Evolutionary conservation across 805 yeast species (phyloP), one percentile per base, ranked within the genome.

Genomic region (Saccharomycopsis babjevae): DNA sequence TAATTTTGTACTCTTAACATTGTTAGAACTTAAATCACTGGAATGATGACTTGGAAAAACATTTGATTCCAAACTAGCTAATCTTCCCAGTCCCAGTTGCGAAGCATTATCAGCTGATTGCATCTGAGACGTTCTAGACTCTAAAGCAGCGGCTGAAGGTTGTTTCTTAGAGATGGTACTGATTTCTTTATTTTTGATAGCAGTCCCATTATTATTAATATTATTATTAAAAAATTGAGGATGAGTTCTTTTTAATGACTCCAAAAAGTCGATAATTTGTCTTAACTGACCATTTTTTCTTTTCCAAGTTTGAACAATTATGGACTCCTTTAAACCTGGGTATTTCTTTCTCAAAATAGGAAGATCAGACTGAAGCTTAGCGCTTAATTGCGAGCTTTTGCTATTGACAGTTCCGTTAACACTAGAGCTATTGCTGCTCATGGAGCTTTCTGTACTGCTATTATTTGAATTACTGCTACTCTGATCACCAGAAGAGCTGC

Each of bases 271-370:
- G 11, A 72, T 67, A 1, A 76, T 71, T 46, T 71, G 74, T 59
- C 74, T 62, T 7, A 74, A 60, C 16, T 72, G 67, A 1, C 71
- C 70, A 50, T 72, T 68, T 50, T 61, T 65, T 0, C 64, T 64
- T 59, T 70, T 73, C 57, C 72, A 66, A 8, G 74, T 71, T 11
- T 67, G 66, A 11, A 71, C 62, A n/a, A 74, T 70, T 3, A 71
- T 67, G 3, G 69, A 58, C 6, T 69, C 72, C 11, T 71, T 61
- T 15, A 70, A 57, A n/a, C 67, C 61, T 0, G 77, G 77, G 56
- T 66, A 75, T 42, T 68, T 67, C 43, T 70, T 73, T 59, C 67
- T 71, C 54, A 75, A 66, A 3, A 70, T 68, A 1, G 65, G 61
- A 38, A 72, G 68, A 58, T 72, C 71, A 50, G 71, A 68, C 55